A percentile compares a stretch with the other conserved stretches of the same genome.
Conservation (phyloP, 768 basidiomycete species). For the Mycena rebaudengoi region DNA sequence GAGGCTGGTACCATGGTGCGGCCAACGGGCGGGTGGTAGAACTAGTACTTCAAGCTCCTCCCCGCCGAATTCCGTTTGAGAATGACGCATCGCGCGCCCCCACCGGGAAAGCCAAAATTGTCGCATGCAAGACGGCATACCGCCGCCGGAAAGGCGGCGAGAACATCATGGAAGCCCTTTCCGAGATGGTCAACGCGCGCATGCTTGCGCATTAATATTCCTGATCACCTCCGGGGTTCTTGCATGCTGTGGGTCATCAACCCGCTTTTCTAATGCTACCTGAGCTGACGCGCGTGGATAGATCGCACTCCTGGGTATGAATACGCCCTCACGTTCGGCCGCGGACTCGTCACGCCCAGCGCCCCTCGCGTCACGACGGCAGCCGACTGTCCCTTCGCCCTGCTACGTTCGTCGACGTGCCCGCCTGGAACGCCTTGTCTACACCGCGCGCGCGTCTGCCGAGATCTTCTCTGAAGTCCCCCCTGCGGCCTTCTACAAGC, state of each 20-base stretch:
- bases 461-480: not conserved
- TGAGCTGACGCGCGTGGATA: not conserved
- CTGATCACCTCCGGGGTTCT: not conserved
- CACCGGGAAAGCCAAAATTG: not conserved
- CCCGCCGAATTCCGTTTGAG: not conserved
- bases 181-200: not conserved
- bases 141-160: not conserved
- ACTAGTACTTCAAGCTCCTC: not conserved
- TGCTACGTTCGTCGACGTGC: not conserved
- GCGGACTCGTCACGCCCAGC: not conserved
- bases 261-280: not conserved
- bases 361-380: not conserved
- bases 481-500: not conserved
- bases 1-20: not conserved
- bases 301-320: constrained; percentile 9
- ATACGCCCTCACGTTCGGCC: constrained; percentile 5
- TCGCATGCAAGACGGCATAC: constrained; percentile 4
- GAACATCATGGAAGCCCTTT: constrained; percentile 2
- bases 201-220: not conserved
- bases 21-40: not conserved
- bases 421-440: constrained; percentile 2
- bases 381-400: not conserved
- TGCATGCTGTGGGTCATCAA: not conserved
- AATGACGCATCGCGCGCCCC: not conserved
- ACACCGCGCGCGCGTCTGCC: not conserved